Percentiles rank a stretch among this genome's conserved stretches.
Evolutionary conservation across 164 flowering plant genomes (phyloP).

Genomic region (Euptelea pleiosperma): DNA sequence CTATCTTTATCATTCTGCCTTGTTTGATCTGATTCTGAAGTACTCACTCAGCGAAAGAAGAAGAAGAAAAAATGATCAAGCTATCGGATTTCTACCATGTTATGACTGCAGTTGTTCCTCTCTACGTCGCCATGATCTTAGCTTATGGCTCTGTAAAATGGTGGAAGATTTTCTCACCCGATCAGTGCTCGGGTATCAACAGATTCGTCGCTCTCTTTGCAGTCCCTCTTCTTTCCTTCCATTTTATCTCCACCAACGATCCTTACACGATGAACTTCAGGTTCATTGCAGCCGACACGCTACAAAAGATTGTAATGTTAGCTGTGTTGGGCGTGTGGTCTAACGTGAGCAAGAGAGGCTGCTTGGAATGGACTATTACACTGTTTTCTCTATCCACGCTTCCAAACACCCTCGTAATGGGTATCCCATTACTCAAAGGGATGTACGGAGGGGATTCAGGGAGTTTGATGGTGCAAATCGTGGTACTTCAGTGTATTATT

Average conservation of each 20-base stretch:
- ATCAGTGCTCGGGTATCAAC: slow-evolving; percentile 95
- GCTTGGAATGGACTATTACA: slow-evolving; percentile 78
- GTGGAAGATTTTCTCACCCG: slow-evolving; percentile 93
- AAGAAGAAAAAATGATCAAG: slow-evolving; percentile 52
- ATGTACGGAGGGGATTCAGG: slow-evolving; percentile 83
- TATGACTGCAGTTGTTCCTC: slow-evolving; percentile 93
- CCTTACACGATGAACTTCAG: slow-evolving; percentile 78
- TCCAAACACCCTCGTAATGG: slow-evolving; percentile 95
- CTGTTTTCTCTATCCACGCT: slow-evolving; percentile 81
- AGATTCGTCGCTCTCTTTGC: slow-evolving; percentile 92
- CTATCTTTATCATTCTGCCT: too few species aligned
- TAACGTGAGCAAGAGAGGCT: slow-evolving; percentile 48
- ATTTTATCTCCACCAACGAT: slow-evolving; percentile 75
- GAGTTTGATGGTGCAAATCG: slow-evolving; percentile 84
- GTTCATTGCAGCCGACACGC: slow-evolving; percentile 89
- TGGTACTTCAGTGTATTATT: slow-evolving; percentile 85
- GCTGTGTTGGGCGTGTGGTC: slow-evolving; percentile 49
- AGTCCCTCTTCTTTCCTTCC: slow-evolving; percentile 91
- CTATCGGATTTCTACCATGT: slow-evolving; percentile 81
- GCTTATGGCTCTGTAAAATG: slow-evolving; percentile 96
- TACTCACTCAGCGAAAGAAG: too few species aligned
- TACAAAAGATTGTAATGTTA: slow-evolving; percentile 73
- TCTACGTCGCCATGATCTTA: slow-evolving; percentile 89
- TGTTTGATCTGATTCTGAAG: too few species aligned
- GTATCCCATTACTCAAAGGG: slow-evolving; percentile 82